Conservation (phyloP, 2,329 filamentous ascomycete genomes). For the Aspergillus ochraceoroseus region DNA sequence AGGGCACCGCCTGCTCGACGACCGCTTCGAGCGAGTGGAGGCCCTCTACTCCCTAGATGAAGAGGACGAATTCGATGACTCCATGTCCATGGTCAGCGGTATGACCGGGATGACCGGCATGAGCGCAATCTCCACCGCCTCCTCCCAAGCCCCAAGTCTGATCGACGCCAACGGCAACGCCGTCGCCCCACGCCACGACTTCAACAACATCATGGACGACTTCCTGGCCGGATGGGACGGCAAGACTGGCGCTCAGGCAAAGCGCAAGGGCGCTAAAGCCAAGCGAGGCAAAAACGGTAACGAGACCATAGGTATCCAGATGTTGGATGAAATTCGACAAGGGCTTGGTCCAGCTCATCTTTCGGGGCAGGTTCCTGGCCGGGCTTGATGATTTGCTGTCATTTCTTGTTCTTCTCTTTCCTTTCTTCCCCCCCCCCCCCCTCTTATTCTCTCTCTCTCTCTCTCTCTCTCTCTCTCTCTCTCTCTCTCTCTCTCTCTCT, state of each 20-base stretch:
- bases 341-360: conserved; percentile 73
- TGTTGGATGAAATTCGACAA: conserved; percentile 82
- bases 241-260: conserved; percentile 40
- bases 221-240: conserved; percentile 65
- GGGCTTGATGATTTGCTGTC: conserved; percentile 22
- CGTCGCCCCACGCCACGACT: conserved; percentile 67
- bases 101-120: conserved; percentile 58
- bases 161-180: conserved; percentile 36
- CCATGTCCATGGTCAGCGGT: conserved; percentile 49
- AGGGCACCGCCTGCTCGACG: conserved; percentile 76
- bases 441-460: no score
- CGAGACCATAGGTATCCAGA: conserved; percentile 73
- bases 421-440: no score
- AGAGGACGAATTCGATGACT: conserved; percentile 49
- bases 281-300: conserved; percentile 73
- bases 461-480: no score
- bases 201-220: conserved; percentile 87
- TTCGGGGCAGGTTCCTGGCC: conserved; percentile 28
- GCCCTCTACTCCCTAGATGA: conserved; percentile 67
- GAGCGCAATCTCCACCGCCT: conserved; percentile 48
- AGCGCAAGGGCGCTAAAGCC: conserved; percentile 44
- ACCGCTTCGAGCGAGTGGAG: conserved; percentile 86
- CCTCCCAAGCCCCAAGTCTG: conserved; percentile 59
- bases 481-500: no score
- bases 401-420: not conserved